Base-by-base conservation (phyloP, 768 basidiomycete genomes). In the Epithele typhae region DNA sequence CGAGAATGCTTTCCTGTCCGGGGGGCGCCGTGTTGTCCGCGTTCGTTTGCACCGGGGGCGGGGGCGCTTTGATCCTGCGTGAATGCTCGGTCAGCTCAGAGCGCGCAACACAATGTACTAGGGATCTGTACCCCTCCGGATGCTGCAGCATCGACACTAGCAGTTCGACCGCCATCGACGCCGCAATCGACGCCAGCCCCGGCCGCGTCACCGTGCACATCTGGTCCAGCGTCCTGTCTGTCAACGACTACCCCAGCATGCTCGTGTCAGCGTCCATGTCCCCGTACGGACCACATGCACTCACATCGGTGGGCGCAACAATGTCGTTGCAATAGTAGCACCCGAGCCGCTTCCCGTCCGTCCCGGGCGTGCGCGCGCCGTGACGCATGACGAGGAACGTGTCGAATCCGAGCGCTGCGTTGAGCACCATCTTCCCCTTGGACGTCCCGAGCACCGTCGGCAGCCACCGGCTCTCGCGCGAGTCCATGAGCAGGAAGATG, bases 271-370 rank as follows among this genome's bases (percentile, higher is more conserved):
- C 34, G 25, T n/a, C 11, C 35, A 7, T 36, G 35, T 19, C 18
- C 17, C 17, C 35, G 17, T 36, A 36, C 15, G 9, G 27, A 30
- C 27, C 14, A 14, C 27, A 14, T 14, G 27, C 27, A 30, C 27
- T 30, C 10, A 66, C 76, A 64, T 99, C 94, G 15, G 87, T 81
- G 7, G 96, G 94, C 0, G 95, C 96, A 32, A 97, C 93, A 46
- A 97, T 89, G 54, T 99, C 96, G 58, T 97, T 97, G 67, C 96
- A 99, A 62, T 92, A 99, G 63, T 99, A 98, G 60, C 96, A 99
- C 3, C 96, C 95, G 25, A 99, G 69, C 11, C 75, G 64, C 11
- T 51, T 54, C 2, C 60, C 59, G 12, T 68, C 66, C 23, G 69
- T 51, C 12, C 59, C 60, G 48, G 54, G 61, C 51, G 58, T 61